phyloP scores from a whole-genome alignment of 2,329 filamentous ascomycete species.

The Dothistroma septosporum region DNA sequence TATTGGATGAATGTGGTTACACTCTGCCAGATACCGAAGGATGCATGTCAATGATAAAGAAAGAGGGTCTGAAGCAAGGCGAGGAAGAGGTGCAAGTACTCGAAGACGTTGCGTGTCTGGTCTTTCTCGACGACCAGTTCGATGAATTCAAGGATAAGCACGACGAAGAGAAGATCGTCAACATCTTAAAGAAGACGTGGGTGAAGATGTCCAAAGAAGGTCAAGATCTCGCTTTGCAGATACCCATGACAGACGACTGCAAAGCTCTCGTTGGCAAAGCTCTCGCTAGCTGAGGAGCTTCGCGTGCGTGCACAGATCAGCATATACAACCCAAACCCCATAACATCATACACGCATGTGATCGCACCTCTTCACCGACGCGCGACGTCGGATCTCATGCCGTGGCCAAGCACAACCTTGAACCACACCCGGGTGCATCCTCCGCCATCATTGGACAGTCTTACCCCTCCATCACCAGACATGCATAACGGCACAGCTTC shows the following conservation, averaged over 20 bases:
- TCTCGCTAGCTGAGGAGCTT: slow-evolving; percentile 36
- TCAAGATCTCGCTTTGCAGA: slow-evolving; percentile 59
- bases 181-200: slow-evolving; percentile 70
- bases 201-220: slow-evolving; percentile 66
- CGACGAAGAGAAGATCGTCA: slow-evolving; percentile 73
- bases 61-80: slow-evolving; percentile 64
- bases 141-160: slow-evolving; percentile 70
- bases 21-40: slow-evolving; percentile 53
- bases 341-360: not conserved
- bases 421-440: not conserved
- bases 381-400: not conserved
- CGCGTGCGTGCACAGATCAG: not conserved
- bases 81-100: slow-evolving; percentile 68
- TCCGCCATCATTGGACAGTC: not conserved
- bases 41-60: slow-evolving; percentile 69
- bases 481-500: not conserved
- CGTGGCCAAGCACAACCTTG: not conserved
- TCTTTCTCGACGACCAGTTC: slow-evolving; percentile 83
- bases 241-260: slow-evolving; percentile 61
- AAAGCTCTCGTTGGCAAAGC: slow-evolving; percentile 61
- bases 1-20: slow-evolving; percentile 53
- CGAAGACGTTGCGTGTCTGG: slow-evolving; percentile 81
- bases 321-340: not conserved
- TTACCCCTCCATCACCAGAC: slow-evolving; percentile 3
- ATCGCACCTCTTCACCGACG: not conserved